phyloP scores from a whole-genome alignment of 352 stramenopile genomes.

The Chrysophaeum taylorii region DNA sequence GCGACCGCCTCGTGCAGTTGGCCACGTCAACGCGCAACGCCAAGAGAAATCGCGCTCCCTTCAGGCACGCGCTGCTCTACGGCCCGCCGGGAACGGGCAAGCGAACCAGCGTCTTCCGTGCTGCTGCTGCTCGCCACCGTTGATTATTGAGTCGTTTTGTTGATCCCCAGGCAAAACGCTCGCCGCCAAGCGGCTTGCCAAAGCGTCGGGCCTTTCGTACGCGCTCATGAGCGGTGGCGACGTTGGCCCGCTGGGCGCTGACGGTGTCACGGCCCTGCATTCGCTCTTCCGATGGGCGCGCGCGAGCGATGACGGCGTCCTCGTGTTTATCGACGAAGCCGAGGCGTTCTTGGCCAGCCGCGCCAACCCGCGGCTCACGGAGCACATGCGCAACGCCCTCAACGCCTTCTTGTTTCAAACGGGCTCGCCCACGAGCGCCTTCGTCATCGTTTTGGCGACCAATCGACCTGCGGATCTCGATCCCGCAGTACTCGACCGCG shows the following conservation, averaged over 20 bases:
- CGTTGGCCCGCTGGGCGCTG: constrained; percentile 78
- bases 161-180: constrained; percentile 95
- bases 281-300: constrained; percentile 89
- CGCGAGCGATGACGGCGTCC: constrained; percentile 65
- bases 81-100: constrained; percentile 80
- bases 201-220: constrained; percentile 85
- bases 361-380: constrained; percentile 48
- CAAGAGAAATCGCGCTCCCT: constrained; percentile 81
- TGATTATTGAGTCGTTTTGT: too few relatives aligned
- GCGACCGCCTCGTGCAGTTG: constrained; percentile 69
- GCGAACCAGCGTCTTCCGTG: too few relatives aligned
- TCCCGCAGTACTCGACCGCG: constrained; percentile 88
- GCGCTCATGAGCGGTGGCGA: constrained; percentile 90
- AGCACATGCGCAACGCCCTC: constrained; percentile 75
- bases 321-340: constrained; percentile 94
- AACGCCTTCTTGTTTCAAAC: constrained; percentile 94
- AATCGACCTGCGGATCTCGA: constrained; percentile 84
- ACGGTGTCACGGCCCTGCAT: constrained; percentile 91
- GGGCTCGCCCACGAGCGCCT: constrained; percentile 76
- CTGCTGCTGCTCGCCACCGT: too few relatives aligned
- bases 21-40: constrained; percentile 82
- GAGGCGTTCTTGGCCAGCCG: constrained; percentile 90
- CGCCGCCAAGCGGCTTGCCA: constrained; percentile 83
- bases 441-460: constrained; percentile 94
- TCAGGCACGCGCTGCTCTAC: constrained; percentile 88